These are phyloP conservation scores for Circinella umbellata DNA, from an alignment of 371 early-diverging fungal species.

Conservation along the genomic window DNA sequence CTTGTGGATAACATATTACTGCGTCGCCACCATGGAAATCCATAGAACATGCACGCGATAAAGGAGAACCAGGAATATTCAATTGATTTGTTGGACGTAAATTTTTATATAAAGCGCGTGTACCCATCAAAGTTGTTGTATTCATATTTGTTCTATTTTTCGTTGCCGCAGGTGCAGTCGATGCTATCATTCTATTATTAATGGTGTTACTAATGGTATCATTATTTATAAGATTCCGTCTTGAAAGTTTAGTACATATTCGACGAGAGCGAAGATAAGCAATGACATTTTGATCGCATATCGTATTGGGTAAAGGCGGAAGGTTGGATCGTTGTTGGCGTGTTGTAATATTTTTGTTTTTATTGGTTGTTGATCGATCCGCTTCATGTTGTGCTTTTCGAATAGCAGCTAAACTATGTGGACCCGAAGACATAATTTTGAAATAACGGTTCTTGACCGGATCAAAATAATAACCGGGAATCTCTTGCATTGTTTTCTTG, in stretches of 20 bases:
- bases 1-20: slow-evolving; percentile 11
- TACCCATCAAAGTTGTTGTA: not conserved
- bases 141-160: too few relatives aligned
- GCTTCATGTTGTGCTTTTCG: slow-evolving; percentile 10
- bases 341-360: not conserved
- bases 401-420: slow-evolving; percentile 23
- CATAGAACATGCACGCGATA: slow-evolving; percentile 5
- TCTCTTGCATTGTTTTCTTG: slow-evolving; percentile 26
- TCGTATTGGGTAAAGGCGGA: not conserved
- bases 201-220: not conserved
- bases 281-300: slow-evolving; percentile 2
- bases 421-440: slow-evolving; percentile 43
- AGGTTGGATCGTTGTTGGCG: not conserved
- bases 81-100: not conserved
- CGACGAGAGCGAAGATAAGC: slow-evolving; percentile 6
- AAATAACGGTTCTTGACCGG: slow-evolving; percentile 56
- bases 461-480: slow-evolving; percentile 64
- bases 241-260: not conserved
- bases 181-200: too few relatives aligned
- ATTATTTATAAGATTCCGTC: not conserved
- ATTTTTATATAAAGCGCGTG: slow-evolving; percentile 7
- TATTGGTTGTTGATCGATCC: not conserved
- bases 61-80: not conserved
- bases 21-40: slow-evolving; percentile 17
- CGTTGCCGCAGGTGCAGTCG: too few relatives aligned